phyloP scores from a whole-genome alignment of 495 filamentous ascomycete species.

The Delitschia confertaspora region DNA sequence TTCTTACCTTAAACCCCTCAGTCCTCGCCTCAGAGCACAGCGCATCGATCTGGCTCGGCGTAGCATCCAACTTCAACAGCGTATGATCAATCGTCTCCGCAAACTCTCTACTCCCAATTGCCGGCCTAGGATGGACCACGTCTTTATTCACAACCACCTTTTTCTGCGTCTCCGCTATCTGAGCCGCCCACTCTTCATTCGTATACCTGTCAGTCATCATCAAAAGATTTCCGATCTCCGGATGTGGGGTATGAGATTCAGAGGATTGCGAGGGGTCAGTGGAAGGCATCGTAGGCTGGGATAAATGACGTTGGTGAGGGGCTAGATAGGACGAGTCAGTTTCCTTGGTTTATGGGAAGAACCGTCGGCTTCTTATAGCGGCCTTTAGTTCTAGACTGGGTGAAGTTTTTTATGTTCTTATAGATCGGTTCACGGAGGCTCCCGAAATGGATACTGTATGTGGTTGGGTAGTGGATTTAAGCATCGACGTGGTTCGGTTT shows the following conservation, averaged over 20 bases:
- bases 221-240: constrained; percentile 11
- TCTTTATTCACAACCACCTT: constrained; percentile 16
- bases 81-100: constrained; percentile 56
- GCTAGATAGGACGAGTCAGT: too few relatives aligned
- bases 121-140: constrained; percentile 10
- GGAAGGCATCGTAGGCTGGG: too few relatives aligned
- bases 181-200: constrained; percentile 32
- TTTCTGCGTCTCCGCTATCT: constrained; percentile 26
- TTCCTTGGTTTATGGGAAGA: too few relatives aligned
- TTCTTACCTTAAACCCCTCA: constrained; percentile 48
- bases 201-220: constrained; percentile 34
- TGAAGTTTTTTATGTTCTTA: too few relatives aligned
- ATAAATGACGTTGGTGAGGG: too few relatives aligned
- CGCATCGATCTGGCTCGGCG: constrained; percentile 45
- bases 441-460: too few relatives aligned
- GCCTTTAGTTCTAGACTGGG: too few relatives aligned
- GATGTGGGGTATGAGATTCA: constrained; percentile 2
- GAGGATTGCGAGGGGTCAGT: constrained; percentile 3
- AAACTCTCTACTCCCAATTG: constrained; percentile 13
- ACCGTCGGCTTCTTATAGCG: too few relatives aligned
- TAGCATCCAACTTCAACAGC: constrained; percentile 48
- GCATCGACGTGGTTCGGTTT: too few relatives aligned
- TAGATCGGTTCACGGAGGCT: too few relatives aligned
- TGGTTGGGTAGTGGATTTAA: too few relatives aligned
- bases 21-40: constrained; percentile 55